Percentiles rank a stretch among this genome's conserved stretches.
Conservation (phyloP, 73 alveolate genomes). For the Symbiodinium pilosum region DNA sequence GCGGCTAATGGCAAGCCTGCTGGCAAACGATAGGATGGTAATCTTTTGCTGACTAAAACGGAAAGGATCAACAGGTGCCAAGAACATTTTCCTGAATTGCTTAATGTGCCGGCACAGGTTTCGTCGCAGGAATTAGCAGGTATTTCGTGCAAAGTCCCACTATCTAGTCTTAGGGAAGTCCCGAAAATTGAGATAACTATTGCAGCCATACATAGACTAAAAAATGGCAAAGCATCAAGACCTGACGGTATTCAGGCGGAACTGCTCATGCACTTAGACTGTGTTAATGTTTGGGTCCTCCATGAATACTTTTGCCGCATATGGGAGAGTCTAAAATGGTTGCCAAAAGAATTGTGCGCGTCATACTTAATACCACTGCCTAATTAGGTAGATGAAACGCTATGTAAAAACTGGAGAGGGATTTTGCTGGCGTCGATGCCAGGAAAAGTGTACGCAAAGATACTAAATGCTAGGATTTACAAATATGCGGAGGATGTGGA, state of each 20-base stretch:
- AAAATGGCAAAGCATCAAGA: neutral
- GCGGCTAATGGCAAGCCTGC: neutral
- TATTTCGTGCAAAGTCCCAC: neutral
- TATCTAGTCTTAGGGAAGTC: too few species aligned
- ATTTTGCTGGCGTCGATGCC: neutral
- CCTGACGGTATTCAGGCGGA: slow-evolving; percentile 25
- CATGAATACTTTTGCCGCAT: neutral
- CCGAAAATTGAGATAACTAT: neutral
- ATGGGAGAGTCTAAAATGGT: neutral
- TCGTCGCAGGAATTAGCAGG: neutral
- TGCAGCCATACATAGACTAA: neutral
- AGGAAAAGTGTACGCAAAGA: neutral
- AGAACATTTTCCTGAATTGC: neutral
- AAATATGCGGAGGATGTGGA: neutral
- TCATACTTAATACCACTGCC: neutral
- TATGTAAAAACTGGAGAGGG: neutral
- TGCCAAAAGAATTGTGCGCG: slow-evolving; percentile 27
- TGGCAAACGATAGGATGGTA: neutral
- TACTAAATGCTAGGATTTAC: neutral
- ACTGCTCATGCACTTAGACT: neutral
- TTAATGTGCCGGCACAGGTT: neutral
- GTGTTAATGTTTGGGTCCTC: neutral
- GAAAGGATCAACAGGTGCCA: neutral
- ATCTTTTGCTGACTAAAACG: neutral
- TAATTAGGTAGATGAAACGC: neutral